A percentile compares a stretch with the other conserved stretches of the same genome.
Evolutionary conservation across 78 protist genomes (phyloP).

Genomic region (Dictyostelium purpureum): DNA sequence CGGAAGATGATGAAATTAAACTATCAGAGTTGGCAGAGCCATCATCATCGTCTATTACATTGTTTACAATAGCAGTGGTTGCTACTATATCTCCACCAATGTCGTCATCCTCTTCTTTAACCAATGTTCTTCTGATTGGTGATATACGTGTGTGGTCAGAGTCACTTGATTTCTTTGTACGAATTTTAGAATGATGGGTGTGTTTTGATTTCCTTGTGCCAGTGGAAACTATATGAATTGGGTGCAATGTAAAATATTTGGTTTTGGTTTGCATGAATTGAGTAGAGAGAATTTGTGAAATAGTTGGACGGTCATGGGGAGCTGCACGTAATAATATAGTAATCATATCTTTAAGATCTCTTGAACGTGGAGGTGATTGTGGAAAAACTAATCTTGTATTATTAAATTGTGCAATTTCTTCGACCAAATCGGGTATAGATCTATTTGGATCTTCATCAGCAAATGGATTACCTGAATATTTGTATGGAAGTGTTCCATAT

Average conservation of each 20-base stretch:
- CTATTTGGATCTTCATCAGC: constrained; percentile 48
- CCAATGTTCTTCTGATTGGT: too few relatives aligned
- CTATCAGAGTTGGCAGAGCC: background rate
- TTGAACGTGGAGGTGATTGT: constrained; percentile 14
- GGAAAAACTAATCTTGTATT: constrained; percentile 22
- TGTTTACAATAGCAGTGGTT: too few relatives aligned
- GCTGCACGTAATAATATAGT: constrained; percentile 17
- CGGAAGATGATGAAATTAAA: too few relatives aligned
- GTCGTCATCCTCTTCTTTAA: too few relatives aligned
- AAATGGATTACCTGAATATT: constrained; percentile 55
- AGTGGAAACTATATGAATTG: background rate
- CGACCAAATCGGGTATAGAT: background rate
- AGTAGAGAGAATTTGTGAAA: constrained; percentile 23
- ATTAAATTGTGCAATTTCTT: constrained; percentile 12
- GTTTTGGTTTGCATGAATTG: constrained; percentile 71
- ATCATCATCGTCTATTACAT: background rate
- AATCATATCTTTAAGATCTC: constrained; percentile 53
- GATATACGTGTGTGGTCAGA: too few relatives aligned
- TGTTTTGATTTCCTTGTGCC: background rate
- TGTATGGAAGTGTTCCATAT: constrained; percentile 55
- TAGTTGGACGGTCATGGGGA: constrained; percentile 66
- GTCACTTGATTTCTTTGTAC: background rate
- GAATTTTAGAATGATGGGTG: background rate
- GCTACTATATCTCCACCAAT: too few relatives aligned
- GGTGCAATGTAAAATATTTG: constrained; percentile 41